Evolutionary conservation across 257 asterid species (phyloP).

Genomic region (Solanum chiquidenum): DNA sequence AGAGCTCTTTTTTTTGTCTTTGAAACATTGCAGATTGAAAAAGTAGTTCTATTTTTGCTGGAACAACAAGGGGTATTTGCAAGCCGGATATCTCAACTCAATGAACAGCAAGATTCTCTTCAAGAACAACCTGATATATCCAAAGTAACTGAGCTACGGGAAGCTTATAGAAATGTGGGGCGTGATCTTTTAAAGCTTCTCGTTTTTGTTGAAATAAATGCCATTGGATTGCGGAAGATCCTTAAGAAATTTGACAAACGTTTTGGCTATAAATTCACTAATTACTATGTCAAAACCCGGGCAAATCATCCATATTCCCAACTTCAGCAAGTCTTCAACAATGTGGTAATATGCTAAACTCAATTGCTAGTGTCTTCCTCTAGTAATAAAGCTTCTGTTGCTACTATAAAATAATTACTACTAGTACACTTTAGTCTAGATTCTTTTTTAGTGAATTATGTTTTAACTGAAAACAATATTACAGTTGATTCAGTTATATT

Average conservation of each 20-base stretch:
- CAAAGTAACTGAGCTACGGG: conserved; percentile 67
- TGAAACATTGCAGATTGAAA: conserved; percentile 58
- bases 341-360: conserved; percentile 63
- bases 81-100: conserved; percentile 55
- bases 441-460: background rate
- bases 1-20: background rate
- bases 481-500: background rate
- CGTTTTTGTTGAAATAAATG: conserved; percentile 80
- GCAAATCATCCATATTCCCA: conserved; percentile 98
- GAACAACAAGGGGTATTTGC: conserved; percentile 90
- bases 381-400: background rate
- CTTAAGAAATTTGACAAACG: conserved; percentile 95
- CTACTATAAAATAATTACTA: background rate
- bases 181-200: conserved; percentile 82
- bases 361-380: background rate
- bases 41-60: conserved; percentile 75
- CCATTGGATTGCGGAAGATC: conserved; percentile 85
- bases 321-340: conserved; percentile 95
- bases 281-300: conserved; percentile 90
- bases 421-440: background rate
- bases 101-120: conserved; percentile 51
- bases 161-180: conserved; percentile 75
- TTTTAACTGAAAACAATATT: background rate
- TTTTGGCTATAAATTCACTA: conserved; percentile 78
- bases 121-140: conserved; percentile 78